Percentiles rank a stretch among this genome's conserved stretches.
These are phyloP conservation scores for Avena sativa DNA, from an alignment of 176 grass and related monocot species.

Conservation along the genomic window DNA sequence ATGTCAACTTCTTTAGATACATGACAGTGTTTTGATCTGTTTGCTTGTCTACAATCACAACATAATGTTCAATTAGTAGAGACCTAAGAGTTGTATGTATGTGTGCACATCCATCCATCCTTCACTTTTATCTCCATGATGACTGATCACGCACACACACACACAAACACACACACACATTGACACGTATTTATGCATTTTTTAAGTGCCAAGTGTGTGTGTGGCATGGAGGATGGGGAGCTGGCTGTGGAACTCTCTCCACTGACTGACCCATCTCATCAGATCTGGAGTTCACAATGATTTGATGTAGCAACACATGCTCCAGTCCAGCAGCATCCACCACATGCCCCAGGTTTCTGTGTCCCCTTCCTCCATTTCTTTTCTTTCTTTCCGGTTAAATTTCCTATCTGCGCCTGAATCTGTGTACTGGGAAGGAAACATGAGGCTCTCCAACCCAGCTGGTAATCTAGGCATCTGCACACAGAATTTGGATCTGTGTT, in stretches of 20 bases:
- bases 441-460: slow-evolving; percentile 50
- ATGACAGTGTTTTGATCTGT: slow-evolving; percentile 43
- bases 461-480: slow-evolving; percentile 28
- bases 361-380: slow-evolving; percentile 3
- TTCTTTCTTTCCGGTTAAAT: neutral
- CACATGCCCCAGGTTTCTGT: slow-evolving; percentile 55
- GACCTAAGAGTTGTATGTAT: slow-evolving; percentile 14
- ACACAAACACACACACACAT: neutral
- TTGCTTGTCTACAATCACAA: slow-evolving; percentile 32
- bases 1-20: slow-evolving; percentile 14
- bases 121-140: slow-evolving; percentile 33
- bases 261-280: neutral
- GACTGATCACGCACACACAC: neutral
- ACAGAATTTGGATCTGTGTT: slow-evolving; percentile 50
- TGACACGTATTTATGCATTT: slow-evolving; percentile 17
- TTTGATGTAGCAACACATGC: slow-evolving; percentile 52
- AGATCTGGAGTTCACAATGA: slow-evolving; percentile 54
- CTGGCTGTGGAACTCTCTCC: slow-evolving; percentile 40
- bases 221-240: slow-evolving; percentile 40
- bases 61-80: slow-evolving; percentile 35
- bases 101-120: neutral
- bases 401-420: slow-evolving; percentile 45
- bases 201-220: slow-evolving; percentile 36
- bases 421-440: slow-evolving; percentile 47
- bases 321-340: slow-evolving; percentile 28